phyloP scores from a whole-genome alignment of 805 yeast genomes.

The Hanseniaspora thailandica region DNA sequence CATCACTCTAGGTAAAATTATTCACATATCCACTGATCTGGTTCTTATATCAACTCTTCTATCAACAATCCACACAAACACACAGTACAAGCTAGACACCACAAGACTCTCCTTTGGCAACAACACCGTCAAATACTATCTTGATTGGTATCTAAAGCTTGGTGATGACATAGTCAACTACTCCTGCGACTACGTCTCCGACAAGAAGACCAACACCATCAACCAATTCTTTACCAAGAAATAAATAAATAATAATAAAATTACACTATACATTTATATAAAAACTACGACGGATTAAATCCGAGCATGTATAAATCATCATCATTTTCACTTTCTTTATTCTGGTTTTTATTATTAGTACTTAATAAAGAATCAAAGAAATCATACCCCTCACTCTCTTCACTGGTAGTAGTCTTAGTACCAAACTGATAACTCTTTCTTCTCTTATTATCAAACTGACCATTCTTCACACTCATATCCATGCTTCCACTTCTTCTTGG shows the following conservation, averaged over 20 bases:
- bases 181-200: conserved; percentile 15
- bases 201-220: background rate
- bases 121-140: conserved; percentile 39
- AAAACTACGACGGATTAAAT: conserved; percentile 7
- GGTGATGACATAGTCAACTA: conserved; percentile 82
- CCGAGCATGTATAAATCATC: conserved; percentile 10
- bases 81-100: conserved; percentile 54
- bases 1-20: conserved; percentile 35
- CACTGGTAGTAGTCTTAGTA: background rate
- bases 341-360: background rate
- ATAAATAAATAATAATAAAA: background rate
- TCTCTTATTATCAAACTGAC: background rate
- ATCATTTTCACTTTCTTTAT: background rate
- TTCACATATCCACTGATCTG: conserved; percentile 50
- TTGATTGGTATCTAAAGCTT: conserved; percentile 56
- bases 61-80: conserved; percentile 61
- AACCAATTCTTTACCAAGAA: conserved; percentile 7
- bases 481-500: conserved; percentile 1
- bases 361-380: conserved; percentile 7
- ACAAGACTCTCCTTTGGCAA: conserved; percentile 34
- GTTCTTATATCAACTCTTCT: conserved; percentile 52
- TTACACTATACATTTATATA: background rate
- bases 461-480: background rate
- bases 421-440: background rate
- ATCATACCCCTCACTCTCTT: background rate